Base-by-base conservation (phyloP, 2,329 filamentous ascomycete species). In the Nemania sp. region DNA sequence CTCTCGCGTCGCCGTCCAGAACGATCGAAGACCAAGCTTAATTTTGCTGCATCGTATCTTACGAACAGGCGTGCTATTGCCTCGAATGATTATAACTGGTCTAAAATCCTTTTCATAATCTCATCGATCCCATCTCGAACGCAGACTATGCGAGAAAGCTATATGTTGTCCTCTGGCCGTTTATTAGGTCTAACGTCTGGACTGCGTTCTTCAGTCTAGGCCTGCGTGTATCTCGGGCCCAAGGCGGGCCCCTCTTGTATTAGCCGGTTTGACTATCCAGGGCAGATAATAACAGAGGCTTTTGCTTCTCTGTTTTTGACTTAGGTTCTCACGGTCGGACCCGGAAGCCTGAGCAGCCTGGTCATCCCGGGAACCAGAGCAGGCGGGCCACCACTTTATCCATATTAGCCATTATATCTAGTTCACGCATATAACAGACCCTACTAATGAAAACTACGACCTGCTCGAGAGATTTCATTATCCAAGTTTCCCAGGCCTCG, bases 151-250 rank as follows among this genome's bases (percentile, higher is more conserved):
- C 35, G 15, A 40, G 35, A 54, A 29, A 47, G 45, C 51, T 57
- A 63, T 43, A 52, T 61, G 60, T 62, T 60, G 47, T 47, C 29
- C 20, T 52, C 47, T 54, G 40, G 35, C 39, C 47, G 35, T 63
- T 67, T 66, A 69, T 68, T 63, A 61, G 57, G 60, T 56, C 66
- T 64, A 63, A 64, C 63, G 55, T 65, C 69, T 71, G 68, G 69
- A 70, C 67, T 69, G 62, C 55, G 62, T 60, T 64, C 60, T 63
- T 40, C 59, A 64, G 61, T 67, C 68, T 66, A 71, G 67, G 67
- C 68, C 64, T 40, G 39, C 21, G 52, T 60, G 39, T 60, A 50
- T 21, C 47, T 50, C 50, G 37, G 29, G 21, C 59, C 49, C 61
- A 45, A 57, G 56, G 50, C 62, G 59, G 52, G 54, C 17, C 34